Base-by-base conservation (phyloP, 148 eudicot genomes). In the Rhododendron henanense region DNA sequence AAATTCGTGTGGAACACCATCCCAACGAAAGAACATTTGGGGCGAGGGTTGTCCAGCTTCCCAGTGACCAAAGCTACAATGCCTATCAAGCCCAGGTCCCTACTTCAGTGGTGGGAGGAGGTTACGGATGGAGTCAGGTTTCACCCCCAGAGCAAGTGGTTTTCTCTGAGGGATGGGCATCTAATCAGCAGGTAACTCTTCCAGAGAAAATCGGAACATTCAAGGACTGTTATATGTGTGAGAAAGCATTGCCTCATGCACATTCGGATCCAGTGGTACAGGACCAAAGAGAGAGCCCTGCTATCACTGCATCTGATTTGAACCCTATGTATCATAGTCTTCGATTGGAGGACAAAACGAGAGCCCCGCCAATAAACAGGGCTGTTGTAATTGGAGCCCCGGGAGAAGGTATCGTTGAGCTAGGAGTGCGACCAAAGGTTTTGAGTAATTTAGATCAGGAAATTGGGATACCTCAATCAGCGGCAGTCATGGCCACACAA, bases 211-310 rank as follows among this genome's bases (percentile, higher is more conserved):
- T 87, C 41, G 87, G 89, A 61, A 89, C 85, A 74, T 84, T 86
- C 18, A 89, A 85, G 33, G 95, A 92, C 84, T 96, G 98, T 90
- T 67, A 86, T 65, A 90, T 94, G 97, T 96, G 97, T 90, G 96
- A 95, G 85, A 96, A 94, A 89, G 93, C 92, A 81, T 90, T 95
- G 86, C 98, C 99, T 65, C 99, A 96, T 90, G 97, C 96, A 69
- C 98, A 96, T 91, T 96, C 99, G 10, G 99, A 96, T 85, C 84
- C 93, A 33, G 77, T 94, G 5, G 93, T 92, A 50, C 95, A 92
- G 80, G 94, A 93, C 48, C 92, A 87, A 83, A 94, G 88, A 88
- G 92, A 88, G 77, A 85, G 87, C 86, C 87, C 92, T 85, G 45
- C 89, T 50, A 84, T 85, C 85, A 83, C 90, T 53, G 35, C 61